Evolutionary conservation across 345 rosid genomes (phyloP).

Genomic region (Noccaea bulbosa): DNA sequence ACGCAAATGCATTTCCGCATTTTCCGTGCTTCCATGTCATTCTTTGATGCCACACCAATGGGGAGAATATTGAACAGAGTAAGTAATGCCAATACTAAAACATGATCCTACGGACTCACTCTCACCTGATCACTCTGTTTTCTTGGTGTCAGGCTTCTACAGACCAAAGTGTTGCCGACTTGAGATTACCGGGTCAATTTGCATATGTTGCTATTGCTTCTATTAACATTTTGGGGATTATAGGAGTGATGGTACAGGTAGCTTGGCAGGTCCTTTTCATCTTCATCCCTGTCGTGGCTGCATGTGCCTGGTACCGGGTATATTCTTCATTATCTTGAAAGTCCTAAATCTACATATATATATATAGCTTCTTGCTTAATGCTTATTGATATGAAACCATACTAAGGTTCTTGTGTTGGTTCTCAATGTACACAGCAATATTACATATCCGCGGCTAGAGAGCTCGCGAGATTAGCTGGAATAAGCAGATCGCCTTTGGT

Average conservation of each 20-base stretch:
- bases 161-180: conserved; percentile 71
- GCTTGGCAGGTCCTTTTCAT: conserved; percentile 69
- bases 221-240: conserved; percentile 66
- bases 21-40: conserved; percentile 83
- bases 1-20: conserved; percentile 62
- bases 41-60: conserved; percentile 79
- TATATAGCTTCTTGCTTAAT: too few species aligned
- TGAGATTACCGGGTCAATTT: conserved; percentile 55
- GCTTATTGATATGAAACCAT: conserved; percentile 15
- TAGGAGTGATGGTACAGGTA: conserved; percentile 64
- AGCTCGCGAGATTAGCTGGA: conserved; percentile 69
- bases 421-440: conserved; percentile 56
- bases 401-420: conserved; percentile 12
- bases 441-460: conserved; percentile 73
- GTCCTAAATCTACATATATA: neutral
- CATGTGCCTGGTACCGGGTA: conserved; percentile 71
- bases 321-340: conserved; percentile 32
- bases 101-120: neutral
- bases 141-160: conserved; percentile 64
- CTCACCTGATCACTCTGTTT: conserved; percentile 15
- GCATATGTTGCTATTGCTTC: conserved; percentile 51
- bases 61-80: conserved; percentile 68
- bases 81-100: conserved; percentile 28
- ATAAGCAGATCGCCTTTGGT: conserved; percentile 74
- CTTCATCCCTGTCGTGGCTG: conserved; percentile 58